These are phyloP conservation scores for Pittosporum tobira DNA, from an alignment of 129 eudicot genomes.

Conservation along the genomic window DNA sequence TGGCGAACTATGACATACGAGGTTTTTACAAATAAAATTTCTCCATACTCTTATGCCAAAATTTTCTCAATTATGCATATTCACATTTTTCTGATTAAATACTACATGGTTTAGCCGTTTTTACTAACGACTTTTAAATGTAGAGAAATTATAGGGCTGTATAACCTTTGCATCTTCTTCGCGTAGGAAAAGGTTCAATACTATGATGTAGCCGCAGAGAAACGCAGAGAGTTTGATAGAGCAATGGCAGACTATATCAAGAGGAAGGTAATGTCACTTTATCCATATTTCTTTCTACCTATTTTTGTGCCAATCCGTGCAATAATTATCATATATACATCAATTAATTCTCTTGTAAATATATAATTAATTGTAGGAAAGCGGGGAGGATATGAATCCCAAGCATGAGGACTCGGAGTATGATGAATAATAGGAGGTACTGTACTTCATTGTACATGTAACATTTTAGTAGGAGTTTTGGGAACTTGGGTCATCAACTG, in stretches of 20 bases:
- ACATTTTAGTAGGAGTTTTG: background rate
- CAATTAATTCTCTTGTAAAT: background rate
- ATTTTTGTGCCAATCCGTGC: background rate
- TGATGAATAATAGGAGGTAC: constrained; percentile 28
- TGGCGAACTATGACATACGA: constrained; percentile 90
- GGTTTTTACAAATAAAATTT: constrained; percentile 32
- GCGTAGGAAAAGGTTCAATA: constrained; percentile 78
- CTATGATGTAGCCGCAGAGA: constrained; percentile 77
- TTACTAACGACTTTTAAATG: background rate
- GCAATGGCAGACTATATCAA: constrained; percentile 53
- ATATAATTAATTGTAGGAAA: constrained; percentile 43
- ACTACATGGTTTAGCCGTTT: background rate
- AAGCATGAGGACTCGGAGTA: constrained; percentile 59
- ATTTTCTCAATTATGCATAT: background rate
- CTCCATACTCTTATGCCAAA: background rate
- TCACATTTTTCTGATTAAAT: background rate
- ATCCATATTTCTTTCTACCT: background rate
- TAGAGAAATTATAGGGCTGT: background rate
- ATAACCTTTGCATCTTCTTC: background rate
- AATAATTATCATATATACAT: background rate
- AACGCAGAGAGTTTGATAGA: constrained; percentile 70
- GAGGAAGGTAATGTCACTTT: constrained; percentile 36
- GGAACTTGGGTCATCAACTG: constrained; percentile 1
- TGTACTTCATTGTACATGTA: constrained; percentile 4
- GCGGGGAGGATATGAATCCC: constrained; percentile 37